phyloP scores from a whole-genome alignment of 2,329 filamentous ascomycete genomes.

The Cercospora sesami region DNA sequence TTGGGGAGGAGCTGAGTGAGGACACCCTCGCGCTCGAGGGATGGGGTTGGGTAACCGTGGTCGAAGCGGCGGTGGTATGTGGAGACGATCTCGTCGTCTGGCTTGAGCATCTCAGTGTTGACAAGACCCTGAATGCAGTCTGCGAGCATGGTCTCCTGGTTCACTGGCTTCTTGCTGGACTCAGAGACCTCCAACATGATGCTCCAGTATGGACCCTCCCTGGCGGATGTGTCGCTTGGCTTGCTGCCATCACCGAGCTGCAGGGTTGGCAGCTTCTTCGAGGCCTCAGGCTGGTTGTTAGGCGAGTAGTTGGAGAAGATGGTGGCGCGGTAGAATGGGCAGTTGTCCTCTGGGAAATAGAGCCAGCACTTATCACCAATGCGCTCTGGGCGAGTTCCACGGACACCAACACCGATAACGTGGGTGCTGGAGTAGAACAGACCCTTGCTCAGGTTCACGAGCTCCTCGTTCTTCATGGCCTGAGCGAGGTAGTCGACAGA shows the following conservation, averaged over 20 bases:
- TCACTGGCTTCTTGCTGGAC: conserved; percentile 90
- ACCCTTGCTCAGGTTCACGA: conserved; percentile 79
- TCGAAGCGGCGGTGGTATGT: conserved; percentile 98
- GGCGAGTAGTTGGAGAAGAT: conserved; percentile 99
- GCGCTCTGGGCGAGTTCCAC: conserved; percentile 85
- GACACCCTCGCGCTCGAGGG: conserved; percentile 91
- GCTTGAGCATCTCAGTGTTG: conserved; percentile 95
- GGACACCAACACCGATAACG: conserved; percentile 93
- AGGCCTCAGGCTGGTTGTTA: conserved; percentile 86
- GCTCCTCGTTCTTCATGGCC: conserved; percentile 82
- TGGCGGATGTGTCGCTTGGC: conserved; percentile 67
- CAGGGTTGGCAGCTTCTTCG: conserved; percentile 81
- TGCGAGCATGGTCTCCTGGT: conserved; percentile 77
- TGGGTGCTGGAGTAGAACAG: conserved; percentile 97
- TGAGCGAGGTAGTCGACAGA: conserved; percentile 85
- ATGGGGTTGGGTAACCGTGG: conserved; percentile 95
- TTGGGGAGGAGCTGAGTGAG: conserved; percentile 90
- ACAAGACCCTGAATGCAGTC: conserved; percentile 95
- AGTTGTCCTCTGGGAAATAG: conserved; percentile 99
- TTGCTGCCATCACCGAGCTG: conserved; percentile 84
- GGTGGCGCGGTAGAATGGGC: conserved; percentile 98
- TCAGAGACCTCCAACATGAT: conserved; percentile 99
- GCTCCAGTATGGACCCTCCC: conserved; percentile 97
- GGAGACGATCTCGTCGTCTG: conserved; percentile 91
- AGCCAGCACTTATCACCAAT: conserved; percentile 99